Conservation (phyloP, 129 eudicot genomes). For the Saposhnikovia divaricata region DNA sequence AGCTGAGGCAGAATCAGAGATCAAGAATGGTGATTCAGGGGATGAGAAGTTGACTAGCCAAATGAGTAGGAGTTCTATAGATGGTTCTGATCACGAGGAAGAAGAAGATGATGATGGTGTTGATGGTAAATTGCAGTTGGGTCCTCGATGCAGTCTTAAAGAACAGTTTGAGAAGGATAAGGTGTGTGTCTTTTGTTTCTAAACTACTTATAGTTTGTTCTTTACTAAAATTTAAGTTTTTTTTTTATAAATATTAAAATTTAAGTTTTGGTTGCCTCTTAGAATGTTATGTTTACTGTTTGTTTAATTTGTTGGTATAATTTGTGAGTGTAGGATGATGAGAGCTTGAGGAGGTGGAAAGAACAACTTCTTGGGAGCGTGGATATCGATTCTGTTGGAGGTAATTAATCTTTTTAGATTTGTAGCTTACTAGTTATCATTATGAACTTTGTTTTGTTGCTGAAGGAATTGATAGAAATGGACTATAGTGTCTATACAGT, state of each 20-base stretch:
- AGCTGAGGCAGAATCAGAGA: slow-evolving; percentile 16
- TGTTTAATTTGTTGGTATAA: no score
- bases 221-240: neutral
- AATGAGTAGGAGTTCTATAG: slow-evolving; percentile 49
- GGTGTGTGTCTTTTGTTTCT: slow-evolving; percentile 26
- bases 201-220: no score
- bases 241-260: neutral
- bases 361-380: slow-evolving; percentile 59
- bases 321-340: slow-evolving; percentile 46
- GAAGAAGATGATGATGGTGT: slow-evolving; percentile 82
- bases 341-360: slow-evolving; percentile 84
- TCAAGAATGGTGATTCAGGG: slow-evolving; percentile 27
- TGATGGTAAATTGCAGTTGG: slow-evolving; percentile 59
- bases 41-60: slow-evolving; percentile 39
- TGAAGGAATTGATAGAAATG: neutral
- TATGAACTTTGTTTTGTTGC: neutral
- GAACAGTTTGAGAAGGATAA: slow-evolving; percentile 84
- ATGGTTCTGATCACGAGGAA: slow-evolving; percentile 31
- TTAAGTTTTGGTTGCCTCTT: neutral
- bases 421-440: neutral
- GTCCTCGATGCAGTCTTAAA: slow-evolving; percentile 77
- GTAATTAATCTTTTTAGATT: slow-evolving; percentile 20
- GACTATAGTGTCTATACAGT: neutral
- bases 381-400: slow-evolving; percentile 59
- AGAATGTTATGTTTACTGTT: neutral